These are phyloP conservation scores for Thuja plicata DNA, from an alignment of 83 land plant species.

Conservation along the genomic window DNA sequence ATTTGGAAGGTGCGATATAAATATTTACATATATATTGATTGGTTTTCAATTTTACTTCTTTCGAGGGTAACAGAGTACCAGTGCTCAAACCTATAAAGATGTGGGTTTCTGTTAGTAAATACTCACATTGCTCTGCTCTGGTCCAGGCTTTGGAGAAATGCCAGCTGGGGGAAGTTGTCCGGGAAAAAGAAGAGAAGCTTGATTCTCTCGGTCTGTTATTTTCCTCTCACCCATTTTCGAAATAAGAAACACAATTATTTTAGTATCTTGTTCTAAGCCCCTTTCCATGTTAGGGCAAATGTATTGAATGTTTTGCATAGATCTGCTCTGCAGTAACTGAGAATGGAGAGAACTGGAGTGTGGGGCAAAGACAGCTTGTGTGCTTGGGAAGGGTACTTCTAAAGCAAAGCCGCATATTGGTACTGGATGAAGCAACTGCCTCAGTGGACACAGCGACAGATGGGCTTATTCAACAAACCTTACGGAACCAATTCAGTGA, in stretches of 20 bases:
- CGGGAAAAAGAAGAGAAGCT: too few species aligned
- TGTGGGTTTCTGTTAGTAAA: neutral
- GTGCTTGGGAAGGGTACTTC: conserved; percentile 52
- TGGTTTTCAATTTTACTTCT: neutral
- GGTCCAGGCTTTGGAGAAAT: neutral
- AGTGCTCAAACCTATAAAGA: neutral
- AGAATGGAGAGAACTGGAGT: conserved; percentile 76
- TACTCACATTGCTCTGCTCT: neutral
- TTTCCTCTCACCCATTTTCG: neutral
- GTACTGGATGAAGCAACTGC: conserved; percentile 53
- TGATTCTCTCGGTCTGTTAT: conserved; percentile 19
- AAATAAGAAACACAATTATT: neutral
- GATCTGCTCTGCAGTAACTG: conserved; percentile 21
- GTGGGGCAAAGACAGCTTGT: conserved; percentile 69
- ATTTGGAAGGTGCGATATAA: conserved; percentile 58
- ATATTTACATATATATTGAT: too few species aligned
- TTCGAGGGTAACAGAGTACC: neutral
- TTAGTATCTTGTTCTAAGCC: neutral
- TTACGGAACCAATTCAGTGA: conserved; percentile 8
- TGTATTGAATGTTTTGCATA: neutral
- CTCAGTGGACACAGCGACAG: conserved; percentile 24
- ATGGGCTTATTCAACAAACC: conserved; percentile 20
- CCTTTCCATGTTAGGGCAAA: neutral
- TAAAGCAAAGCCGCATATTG: conserved; percentile 37
- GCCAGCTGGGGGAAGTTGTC: too few species aligned